Evolutionary conservation across 2,329 filamentous ascomycete species (phyloP).

Genomic region (Neoarthrinium moseri): DNA sequence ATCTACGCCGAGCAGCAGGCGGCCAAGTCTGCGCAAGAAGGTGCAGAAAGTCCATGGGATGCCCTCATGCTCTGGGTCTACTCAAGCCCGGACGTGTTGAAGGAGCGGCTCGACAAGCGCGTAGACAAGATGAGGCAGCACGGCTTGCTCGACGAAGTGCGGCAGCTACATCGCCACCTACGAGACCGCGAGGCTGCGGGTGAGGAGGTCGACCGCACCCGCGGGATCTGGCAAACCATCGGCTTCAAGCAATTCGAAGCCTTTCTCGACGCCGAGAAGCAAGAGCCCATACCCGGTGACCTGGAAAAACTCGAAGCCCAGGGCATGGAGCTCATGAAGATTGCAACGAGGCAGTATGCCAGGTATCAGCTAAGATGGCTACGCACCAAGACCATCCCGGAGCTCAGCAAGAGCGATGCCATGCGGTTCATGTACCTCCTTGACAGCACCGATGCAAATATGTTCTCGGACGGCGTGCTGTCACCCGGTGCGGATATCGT

Average conservation of each 20-base stretch:
- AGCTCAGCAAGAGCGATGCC: slow-evolving; percentile 55
- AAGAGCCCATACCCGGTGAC: slow-evolving; percentile 29
- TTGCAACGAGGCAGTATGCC: slow-evolving; percentile 84
- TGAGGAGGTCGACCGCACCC: slow-evolving; percentile 64
- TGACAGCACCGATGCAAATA: slow-evolving; percentile 69
- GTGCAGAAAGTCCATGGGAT: slow-evolving; percentile 39
- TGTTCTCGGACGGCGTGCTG: slow-evolving; percentile 65
- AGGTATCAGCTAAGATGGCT: slow-evolving; percentile 87
- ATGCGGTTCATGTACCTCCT: slow-evolving; percentile 70
- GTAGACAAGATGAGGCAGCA: slow-evolving; percentile 79
- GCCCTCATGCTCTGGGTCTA: slow-evolving; percentile 86
- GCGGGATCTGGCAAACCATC: slow-evolving; percentile 95
- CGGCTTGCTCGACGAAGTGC: slow-evolving; percentile 50
- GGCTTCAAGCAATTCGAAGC: slow-evolving; percentile 88
- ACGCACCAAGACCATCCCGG: slow-evolving; percentile 73
- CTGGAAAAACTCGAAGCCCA: slow-evolving; percentile 54
- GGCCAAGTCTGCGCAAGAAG: slow-evolving; percentile 23
- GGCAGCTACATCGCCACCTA: slow-evolving; percentile 41
- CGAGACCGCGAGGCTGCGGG: slow-evolving; percentile 39
- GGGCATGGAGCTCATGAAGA: slow-evolving; percentile 74
- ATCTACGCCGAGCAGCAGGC: slow-evolving; percentile 77
- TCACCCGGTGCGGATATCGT: slow-evolving; percentile 63
- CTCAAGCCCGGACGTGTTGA: slow-evolving; percentile 66
- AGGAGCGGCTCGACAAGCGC: slow-evolving; percentile 69
- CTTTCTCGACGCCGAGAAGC: slow-evolving; percentile 56